Percentiles rank a stretch among this genome's conserved stretches.
These are phyloP conservation scores for Blastobotrys mokoenaii DNA, from an alignment of 805 yeast species.

Conservation along the genomic window DNA sequence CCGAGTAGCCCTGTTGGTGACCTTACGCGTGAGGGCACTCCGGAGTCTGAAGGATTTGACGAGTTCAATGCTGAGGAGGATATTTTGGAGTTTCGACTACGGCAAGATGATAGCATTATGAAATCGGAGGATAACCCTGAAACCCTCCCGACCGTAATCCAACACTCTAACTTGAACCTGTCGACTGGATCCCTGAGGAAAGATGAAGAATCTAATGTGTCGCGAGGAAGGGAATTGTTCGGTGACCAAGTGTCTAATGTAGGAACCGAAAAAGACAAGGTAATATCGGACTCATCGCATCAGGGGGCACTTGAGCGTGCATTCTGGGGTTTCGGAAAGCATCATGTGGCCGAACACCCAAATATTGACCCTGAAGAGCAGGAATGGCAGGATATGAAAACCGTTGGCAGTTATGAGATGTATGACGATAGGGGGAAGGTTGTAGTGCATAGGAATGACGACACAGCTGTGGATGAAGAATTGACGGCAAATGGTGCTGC, in stretches of 20 bases:
- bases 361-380: slow-evolving; percentile 18
- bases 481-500: no score
- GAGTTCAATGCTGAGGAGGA: slow-evolving; percentile 20
- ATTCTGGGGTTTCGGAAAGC: no score
- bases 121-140: slow-evolving; percentile 9
- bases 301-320: no score
- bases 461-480: slow-evolving; percentile 14
- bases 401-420: slow-evolving; percentile 66
- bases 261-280: no score
- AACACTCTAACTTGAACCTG: no score
- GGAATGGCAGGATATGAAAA: slow-evolving; percentile 83
- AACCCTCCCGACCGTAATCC: slow-evolving; percentile 15
- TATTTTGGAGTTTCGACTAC: slow-evolving; percentile 32
- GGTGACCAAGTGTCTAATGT: no score
- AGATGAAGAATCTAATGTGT: neutral
- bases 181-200: no score
- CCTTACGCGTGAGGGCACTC: no score
- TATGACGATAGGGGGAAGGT: slow-evolving; percentile 63
- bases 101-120: slow-evolving; percentile 21
- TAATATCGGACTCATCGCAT: no score
- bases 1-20: no score
- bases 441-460: slow-evolving; percentile 20
- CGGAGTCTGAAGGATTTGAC: no score
- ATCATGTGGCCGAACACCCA: no score
- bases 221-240: neutral